Percentiles rank a stretch among this genome's conserved stretches.
Conservation (phyloP, 495 filamentous ascomycete genomes). For the Trichoderma virens region DNA sequence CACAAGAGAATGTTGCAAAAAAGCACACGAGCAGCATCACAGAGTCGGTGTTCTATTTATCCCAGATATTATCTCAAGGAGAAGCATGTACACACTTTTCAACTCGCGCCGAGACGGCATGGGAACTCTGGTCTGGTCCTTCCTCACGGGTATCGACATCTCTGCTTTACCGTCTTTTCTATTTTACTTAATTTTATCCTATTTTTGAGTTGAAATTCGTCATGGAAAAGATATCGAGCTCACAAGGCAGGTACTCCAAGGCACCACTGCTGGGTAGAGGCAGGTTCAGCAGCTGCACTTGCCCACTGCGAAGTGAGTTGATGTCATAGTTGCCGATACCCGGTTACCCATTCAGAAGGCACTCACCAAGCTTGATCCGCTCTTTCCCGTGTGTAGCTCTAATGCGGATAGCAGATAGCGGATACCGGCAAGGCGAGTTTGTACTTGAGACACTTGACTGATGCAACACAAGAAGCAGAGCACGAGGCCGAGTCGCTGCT, state of each 20-base stretch:
- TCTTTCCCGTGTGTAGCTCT: neutral
- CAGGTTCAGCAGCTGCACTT: neutral
- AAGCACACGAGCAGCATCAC: no score
- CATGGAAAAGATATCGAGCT: neutral
- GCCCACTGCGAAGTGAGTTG: neutral
- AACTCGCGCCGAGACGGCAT: neutral
- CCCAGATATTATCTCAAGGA: neutral
- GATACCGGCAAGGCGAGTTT: neutral
- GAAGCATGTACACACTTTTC: neutral
- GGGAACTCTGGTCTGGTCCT: neutral
- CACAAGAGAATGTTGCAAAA: no score
- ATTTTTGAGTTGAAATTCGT: neutral
- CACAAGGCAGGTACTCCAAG: neutral
- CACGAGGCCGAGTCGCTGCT: no score
- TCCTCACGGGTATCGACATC: conserved; percentile 2
- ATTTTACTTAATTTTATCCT: no score
- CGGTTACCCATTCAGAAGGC: neutral
- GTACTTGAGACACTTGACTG: no score
- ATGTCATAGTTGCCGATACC: neutral
- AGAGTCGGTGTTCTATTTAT: neutral
- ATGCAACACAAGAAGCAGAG: neutral
- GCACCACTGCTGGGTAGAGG: no score
- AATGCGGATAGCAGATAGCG: neutral
- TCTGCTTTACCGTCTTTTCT: neutral
- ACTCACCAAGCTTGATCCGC: neutral